Evolutionary conservation across 371 early-diverging fungal species (phyloP).

Genomic region (Mortierella sp.): DNA sequence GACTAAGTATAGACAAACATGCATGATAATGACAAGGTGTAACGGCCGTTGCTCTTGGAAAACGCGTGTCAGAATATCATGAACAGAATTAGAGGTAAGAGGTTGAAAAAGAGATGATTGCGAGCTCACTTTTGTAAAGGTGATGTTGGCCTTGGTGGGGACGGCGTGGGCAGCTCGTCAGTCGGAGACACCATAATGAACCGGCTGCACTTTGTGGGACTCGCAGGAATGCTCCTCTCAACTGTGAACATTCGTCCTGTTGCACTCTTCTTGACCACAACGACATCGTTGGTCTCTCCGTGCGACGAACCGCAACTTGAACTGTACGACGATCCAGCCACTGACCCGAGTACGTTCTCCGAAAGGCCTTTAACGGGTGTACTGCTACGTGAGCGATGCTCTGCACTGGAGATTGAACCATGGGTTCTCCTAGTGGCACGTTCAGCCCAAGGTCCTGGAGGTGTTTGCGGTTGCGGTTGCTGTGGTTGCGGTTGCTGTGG

Average conservation of each 20-base stretch:
- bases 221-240: slow-evolving; percentile 38
- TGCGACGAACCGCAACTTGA: not conserved
- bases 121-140: not conserved
- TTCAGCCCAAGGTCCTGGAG: slow-evolving; percentile 13
- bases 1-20: too few species aligned
- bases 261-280: slow-evolving; percentile 52
- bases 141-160: slow-evolving; percentile 2
- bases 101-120: not conserved
- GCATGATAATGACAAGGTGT: too few species aligned
- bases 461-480: slow-evolving; percentile 5
- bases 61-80: too few species aligned
- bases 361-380: slow-evolving; percentile 11
- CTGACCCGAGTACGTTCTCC: not conserved
- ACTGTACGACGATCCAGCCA: not conserved
- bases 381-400: slow-evolving; percentile 2
- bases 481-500: not conserved
- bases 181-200: slow-evolving; percentile 33
- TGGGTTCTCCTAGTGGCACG: slow-evolving; percentile 20
- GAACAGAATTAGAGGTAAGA: slow-evolving; percentile 2
- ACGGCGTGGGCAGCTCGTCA: slow-evolving; percentile 20
- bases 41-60: too few species aligned
- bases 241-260: slow-evolving; percentile 51
- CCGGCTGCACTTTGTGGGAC: slow-evolving; percentile 41
- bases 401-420: slow-evolving; percentile 24
- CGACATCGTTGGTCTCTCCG: slow-evolving; percentile 29